Base-by-base conservation (phyloP, 176 grass and related monocot species). In the Zea mays region DNA sequence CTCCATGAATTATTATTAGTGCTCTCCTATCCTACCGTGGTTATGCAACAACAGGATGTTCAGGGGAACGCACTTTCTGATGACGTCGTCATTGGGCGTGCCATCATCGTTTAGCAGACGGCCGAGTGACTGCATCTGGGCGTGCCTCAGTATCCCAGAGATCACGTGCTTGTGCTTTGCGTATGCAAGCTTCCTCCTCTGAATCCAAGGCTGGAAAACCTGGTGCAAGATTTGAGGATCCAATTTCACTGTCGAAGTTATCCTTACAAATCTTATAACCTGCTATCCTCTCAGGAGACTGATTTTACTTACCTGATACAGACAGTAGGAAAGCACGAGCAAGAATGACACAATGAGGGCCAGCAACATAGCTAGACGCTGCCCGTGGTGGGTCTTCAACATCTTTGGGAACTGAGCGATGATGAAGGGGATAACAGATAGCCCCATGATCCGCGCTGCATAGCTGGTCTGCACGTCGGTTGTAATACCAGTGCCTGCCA, bases 141-240 rank as follows among this genome's bases (percentile, higher is more conserved):
- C 90, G 48, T 89, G 83, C 81, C 19, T 87, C 50, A 99, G 76
- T 76, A 99, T 90, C 81, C 96, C 96, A 67, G 96, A 95, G 72
- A 99, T 99, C 71, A 99, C 83, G 90, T 95, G 96, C 65, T 89
- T 99, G 82, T 89, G 92, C 74, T 99, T 99, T 15, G 81, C 96
- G 13, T 87, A 99, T 44, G 92, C 96, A 10, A 95, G 81, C 69
- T 85, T 90, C 85, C 96, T 92, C 87, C 75, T 85, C 70, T 99
- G 96, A 75, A 99, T 85, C 96, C 89, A 94, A 78, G 96, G 96
- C 78, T 95, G 96, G 85, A 99, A 92, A 77, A 99, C 85, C 92
- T 99, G 89, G 63, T 75, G 62, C 78, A 88, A 41, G 41, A 67
- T 42, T 42, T 50, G 63, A 39, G 16, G 48, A 69, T 79, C 10